These are phyloP conservation scores for Warburgia ugandensis DNA, from an alignment of 164 flowering plant species.

Conservation along the genomic window DNA sequence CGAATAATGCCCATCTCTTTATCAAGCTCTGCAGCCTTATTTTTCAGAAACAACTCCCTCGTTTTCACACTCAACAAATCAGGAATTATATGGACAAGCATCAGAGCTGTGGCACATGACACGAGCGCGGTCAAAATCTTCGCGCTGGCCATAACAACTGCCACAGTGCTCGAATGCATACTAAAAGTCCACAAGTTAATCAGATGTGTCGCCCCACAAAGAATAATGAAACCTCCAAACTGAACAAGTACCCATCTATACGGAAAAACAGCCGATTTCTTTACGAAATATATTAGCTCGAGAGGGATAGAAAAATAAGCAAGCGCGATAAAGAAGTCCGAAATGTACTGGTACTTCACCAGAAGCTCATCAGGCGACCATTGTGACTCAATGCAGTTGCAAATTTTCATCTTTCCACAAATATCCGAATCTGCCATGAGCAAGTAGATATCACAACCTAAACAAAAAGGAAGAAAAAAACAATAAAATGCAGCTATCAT, in stretches of 20 bases:
- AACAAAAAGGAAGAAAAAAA: too few relatives aligned
- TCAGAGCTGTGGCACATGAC: conserved; percentile 80
- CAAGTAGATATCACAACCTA: too few relatives aligned
- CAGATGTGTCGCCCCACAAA: conserved; percentile 84
- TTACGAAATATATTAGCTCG: conserved; percentile 82
- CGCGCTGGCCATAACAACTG: conserved; percentile 62
- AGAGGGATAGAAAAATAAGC: conserved; percentile 89
- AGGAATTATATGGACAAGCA: conserved; percentile 91
- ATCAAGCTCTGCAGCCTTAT: conserved; percentile 85
- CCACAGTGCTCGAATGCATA: conserved; percentile 62
- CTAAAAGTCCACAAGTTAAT: conserved; percentile 82
- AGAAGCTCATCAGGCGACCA: neutral
- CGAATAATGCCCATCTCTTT: conserved; percentile 84
- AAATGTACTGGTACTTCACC: conserved; percentile 68
- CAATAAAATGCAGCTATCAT: too few relatives aligned
- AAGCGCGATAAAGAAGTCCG: conserved; percentile 86
- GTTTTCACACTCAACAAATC: too few relatives aligned
- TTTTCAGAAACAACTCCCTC: conserved; percentile 73
- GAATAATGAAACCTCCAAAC: conserved; percentile 91
- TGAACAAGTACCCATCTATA: conserved; percentile 92
- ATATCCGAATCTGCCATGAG: too few relatives aligned
- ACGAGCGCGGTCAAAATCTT: conserved; percentile 72
- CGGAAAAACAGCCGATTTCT: conserved; percentile 81
- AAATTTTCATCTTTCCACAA: neutral
- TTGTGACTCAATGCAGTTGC: conserved; percentile 2